Evolutionary conservation across 2,329 filamentous ascomycete species (phyloP), one percentile per base, ranked within the genome.

Genomic region (Nigrospora osmanthi): DNA sequence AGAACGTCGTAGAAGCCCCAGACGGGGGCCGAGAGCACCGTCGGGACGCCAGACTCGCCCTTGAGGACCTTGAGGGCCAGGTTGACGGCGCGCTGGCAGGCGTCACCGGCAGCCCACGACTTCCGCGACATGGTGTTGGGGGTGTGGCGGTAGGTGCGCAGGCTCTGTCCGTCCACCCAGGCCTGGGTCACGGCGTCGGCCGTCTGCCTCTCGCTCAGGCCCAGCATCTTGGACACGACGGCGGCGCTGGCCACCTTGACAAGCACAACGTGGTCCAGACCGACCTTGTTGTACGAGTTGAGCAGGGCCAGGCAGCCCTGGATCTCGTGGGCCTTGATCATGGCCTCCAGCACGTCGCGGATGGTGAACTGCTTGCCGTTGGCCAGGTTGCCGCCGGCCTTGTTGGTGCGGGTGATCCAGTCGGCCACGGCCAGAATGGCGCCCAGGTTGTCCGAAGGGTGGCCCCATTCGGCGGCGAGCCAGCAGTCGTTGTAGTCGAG

Each of bases 401-500:
- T 82, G 71, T 85, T 85, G 63, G 91, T 96, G 58, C 93, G 86
- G 57, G 90, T 94, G 62, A 95, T 81, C 93, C 93, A 98, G 75
- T 98, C 93, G 49, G 93, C 89, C 43, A 96, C 90, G 39, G 91
- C 89, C 51, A 98, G 81, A 64, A 98, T 98, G 59, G 91, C 93
- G 52, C 93, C 93, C 56, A 98, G 70, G 76, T 98, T 98, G 75
- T 98, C 93, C 5, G 90, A 96, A 50, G 93, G 93, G 69, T 98
- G 93, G 47, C 93, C 93, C 93, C 93, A 98, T 73, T 98, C 93
- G 46, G 93, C 93, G 38, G 91, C 93, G 52, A 97, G 78, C 93
- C 91, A 98, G 81, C 93, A 97, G 79, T 98, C 93, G 68, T 98
- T 98, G 80, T 97, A 98, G 74, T 98, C 93, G 60, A 98, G 81